phyloP scores from a whole-genome alignment of 805 yeast species.

The Blastobotrys muscicola region DNA sequence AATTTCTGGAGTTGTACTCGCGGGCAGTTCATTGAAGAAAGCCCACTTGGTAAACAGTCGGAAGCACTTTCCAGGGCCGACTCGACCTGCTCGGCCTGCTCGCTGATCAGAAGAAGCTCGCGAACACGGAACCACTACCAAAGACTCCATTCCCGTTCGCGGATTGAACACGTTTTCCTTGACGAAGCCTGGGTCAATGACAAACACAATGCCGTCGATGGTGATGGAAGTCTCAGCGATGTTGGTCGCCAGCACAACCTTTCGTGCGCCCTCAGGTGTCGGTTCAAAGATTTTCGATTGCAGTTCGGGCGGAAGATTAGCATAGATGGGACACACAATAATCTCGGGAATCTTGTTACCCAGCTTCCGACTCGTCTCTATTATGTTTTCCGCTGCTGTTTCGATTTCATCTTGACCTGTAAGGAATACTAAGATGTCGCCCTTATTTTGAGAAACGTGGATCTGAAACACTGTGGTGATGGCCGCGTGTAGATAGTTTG shows the following conservation, averaged over 20 bases:
- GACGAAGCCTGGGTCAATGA: slow-evolving; percentile 94
- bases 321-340: slow-evolving; percentile 77
- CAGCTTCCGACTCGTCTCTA: slow-evolving; percentile 54
- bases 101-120: slow-evolving; percentile 97
- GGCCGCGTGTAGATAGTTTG: slow-evolving; percentile 76
- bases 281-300: slow-evolving; percentile 86
- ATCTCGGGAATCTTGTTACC: slow-evolving; percentile 58
- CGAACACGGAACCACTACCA: slow-evolving; percentile 90
- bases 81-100: slow-evolving; percentile 99
- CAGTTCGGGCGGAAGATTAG: slow-evolving; percentile 83
- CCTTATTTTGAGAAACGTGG: slow-evolving; percentile 72
- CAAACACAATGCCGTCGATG: slow-evolving; percentile 94
- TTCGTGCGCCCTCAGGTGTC: slow-evolving; percentile 72
- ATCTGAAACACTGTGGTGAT: slow-evolving; percentile 80
- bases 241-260: slow-evolving; percentile 89
- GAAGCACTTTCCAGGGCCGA: slow-evolving; percentile 96
- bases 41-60: slow-evolving; percentile 84
- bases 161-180: slow-evolving; percentile 97
- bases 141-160: slow-evolving; percentile 87
- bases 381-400: slow-evolving; percentile 54
- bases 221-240: slow-evolving; percentile 97
- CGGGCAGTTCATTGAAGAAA: slow-evolving; percentile 64
- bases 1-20: slow-evolving; percentile 82
- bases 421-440: slow-evolving; percentile 78
- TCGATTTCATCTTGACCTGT: slow-evolving; percentile 97